Conservation (phyloP, 805 yeast genomes). For the Saccharomycopsis sp. region DNA sequence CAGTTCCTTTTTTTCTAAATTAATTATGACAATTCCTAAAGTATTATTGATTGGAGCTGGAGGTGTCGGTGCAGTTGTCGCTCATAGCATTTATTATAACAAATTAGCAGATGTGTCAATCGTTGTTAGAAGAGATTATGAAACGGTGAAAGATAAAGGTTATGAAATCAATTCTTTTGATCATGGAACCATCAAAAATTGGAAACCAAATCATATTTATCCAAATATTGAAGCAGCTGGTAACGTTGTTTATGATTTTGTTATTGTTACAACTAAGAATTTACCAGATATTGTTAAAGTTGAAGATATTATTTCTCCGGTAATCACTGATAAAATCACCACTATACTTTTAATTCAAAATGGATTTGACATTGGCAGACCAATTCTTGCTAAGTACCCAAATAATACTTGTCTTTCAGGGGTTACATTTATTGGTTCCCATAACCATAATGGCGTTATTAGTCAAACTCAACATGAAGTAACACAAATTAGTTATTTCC, state of each 20-base stretch:
- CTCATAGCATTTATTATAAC: slow-evolving; percentile 48
- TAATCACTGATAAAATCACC: slow-evolving; percentile 38
- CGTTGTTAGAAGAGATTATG: slow-evolving; percentile 61
- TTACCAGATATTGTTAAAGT: slow-evolving; percentile 57
- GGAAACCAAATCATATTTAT: slow-evolving; percentile 47
- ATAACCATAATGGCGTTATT: slow-evolving; percentile 43
- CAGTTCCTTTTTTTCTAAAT: neutral
- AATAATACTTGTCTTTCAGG: slow-evolving; percentile 48
- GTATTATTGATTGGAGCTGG: slow-evolving; percentile 74
- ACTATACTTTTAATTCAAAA: slow-evolving; percentile 56
- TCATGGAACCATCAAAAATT: slow-evolving; percentile 47
- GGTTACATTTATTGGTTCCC: slow-evolving; percentile 56
- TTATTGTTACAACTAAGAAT: slow-evolving; percentile 59
- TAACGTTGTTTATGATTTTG: slow-evolving; percentile 40
- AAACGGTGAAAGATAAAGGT: slow-evolving; percentile 44
- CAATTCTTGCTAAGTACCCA: slow-evolving; percentile 45
- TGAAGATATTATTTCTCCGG: slow-evolving; percentile 45
- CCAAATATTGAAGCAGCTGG: slow-evolving; percentile 40
- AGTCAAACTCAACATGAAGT: slow-evolving; percentile 46
- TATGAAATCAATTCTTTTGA: slow-evolving; percentile 54
- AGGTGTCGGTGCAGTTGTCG: slow-evolving; percentile 78
- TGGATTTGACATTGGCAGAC: slow-evolving; percentile 59
- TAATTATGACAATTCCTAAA: slow-evolving; percentile 20
- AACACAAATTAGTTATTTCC: slow-evolving; percentile 46
- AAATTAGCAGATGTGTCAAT: slow-evolving; percentile 48